These are phyloP conservation scores for Aureobasidium sp. DNA, from an alignment of 2,329 filamentous ascomycete genomes.

Conservation along the genomic window DNA sequence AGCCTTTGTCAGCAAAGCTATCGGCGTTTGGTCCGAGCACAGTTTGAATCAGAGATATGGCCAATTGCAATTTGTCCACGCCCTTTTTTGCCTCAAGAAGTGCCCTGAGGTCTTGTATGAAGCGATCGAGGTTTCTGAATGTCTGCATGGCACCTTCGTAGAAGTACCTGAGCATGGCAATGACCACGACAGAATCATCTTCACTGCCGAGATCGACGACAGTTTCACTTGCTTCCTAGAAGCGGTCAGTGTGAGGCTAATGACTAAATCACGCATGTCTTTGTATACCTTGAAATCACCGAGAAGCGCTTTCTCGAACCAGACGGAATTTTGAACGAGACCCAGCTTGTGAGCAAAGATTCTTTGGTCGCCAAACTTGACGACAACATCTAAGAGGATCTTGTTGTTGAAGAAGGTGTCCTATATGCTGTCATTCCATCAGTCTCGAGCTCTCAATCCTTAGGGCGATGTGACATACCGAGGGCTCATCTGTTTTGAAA, in stretches of 20 bases:
- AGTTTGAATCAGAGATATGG: neutral
- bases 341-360: neutral
- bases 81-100: too few relatives aligned
- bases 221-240: neutral
- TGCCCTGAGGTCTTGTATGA: neutral
- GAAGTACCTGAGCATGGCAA: neutral
- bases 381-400: neutral
- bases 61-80: neutral
- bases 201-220: neutral
- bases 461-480: neutral
- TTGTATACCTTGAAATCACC: neutral
- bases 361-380: neutral
- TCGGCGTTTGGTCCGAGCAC: neutral
- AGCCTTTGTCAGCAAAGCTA: neutral
- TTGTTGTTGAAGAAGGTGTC: neutral
- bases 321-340: neutral
- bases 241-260: neutral
- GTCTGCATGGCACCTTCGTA: neutral
- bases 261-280: too few relatives aligned
- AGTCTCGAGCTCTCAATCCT: neutral
- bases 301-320: neutral
- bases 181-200: neutral
- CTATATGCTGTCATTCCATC: neutral
- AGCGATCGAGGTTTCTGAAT: neutral
- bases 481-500: too few relatives aligned